Conservation (phyloP, 2,329 filamentous ascomycete genomes). For the Pseudogymnoascus destructans region DNA sequence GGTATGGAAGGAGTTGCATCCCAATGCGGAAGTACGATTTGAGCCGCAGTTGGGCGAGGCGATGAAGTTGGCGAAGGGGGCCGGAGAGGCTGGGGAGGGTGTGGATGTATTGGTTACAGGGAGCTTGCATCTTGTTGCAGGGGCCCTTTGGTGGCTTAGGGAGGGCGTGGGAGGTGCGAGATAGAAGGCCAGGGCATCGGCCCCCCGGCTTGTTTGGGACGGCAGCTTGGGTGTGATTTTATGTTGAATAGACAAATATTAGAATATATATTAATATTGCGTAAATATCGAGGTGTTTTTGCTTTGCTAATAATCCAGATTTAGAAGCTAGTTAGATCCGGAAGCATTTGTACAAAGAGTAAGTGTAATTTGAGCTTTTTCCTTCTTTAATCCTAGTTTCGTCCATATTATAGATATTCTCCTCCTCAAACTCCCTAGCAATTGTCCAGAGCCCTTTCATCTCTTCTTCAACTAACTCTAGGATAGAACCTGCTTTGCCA, state of each 20-base stretch:
- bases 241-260: neutral
- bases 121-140: conserved; percentile 47
- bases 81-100: conserved; percentile 16
- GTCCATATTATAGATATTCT: too few species aligned
- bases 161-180: neutral
- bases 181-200: neutral
- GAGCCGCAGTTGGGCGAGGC: conserved; percentile 42
- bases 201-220: neutral
- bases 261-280: too few species aligned
- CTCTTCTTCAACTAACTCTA: too few species aligned
- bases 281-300: too few species aligned
- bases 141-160: conserved; percentile 21
- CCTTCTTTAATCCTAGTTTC: too few species aligned
- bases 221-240: neutral
- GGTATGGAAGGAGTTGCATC: conserved; percentile 15
- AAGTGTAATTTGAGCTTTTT: too few species aligned
- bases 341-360: too few species aligned
- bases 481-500: too few species aligned
- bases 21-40: conserved; percentile 23
- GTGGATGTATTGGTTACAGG: conserved; percentile 38
- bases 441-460: too few species aligned
- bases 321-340: too few species aligned
- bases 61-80: conserved; percentile 29
- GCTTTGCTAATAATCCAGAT: too few species aligned
- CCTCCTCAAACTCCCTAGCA: too few species aligned